Evolutionary conservation across 176 grass and related monocot species (phyloP), one percentile per base, ranked within the genome.

Genomic region (Oryza longistaminata): DNA sequence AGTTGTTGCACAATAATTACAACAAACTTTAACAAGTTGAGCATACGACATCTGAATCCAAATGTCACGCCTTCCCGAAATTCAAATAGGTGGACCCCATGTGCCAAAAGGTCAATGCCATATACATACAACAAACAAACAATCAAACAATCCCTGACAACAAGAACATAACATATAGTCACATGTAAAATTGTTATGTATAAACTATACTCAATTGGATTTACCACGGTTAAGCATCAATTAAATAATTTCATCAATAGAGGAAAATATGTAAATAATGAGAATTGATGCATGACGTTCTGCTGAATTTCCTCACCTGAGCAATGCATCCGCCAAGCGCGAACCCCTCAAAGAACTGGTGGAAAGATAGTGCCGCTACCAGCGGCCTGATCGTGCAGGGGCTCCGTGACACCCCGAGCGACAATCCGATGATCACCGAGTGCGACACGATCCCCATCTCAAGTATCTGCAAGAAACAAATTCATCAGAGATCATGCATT

Each of bases 371-470:
- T 0, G 93, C 96, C 0, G 70, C 86, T 0, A 88, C 92, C 40
- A 98, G 58, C n/a, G 96, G 96, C 74, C 74, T 87, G 66, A 98
- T 95, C 2, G 93, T 95, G 86, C 96, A 92, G 7, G 91, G 82
- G 75, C 89, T 95, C 64, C 55, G 83, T 0, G 96, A 95, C 16
- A 98, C 93, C 5, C 93, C 96, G 3, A 98, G 74, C 16, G 96
- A 98, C 52, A 98, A 79, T 4, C 96, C 96, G 2, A 98, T 95
- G 76, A 95, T 98, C 72, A 98, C 89, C 0, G 96, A 98, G 74
- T 98, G 96, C 0, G 96, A 98, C 14, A 98, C 89, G 11, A 98
- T 98, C 19, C 96, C 96, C 43, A 98, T 94, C 86, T 98, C 96
- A 43, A 98, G 64, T 76, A 98, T 98, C 96, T 95, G 25, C 53